These are phyloP conservation scores for Epichloe gansuensis DNA, from an alignment of 2,329 filamentous ascomycete species.

Conservation along the genomic window DNA sequence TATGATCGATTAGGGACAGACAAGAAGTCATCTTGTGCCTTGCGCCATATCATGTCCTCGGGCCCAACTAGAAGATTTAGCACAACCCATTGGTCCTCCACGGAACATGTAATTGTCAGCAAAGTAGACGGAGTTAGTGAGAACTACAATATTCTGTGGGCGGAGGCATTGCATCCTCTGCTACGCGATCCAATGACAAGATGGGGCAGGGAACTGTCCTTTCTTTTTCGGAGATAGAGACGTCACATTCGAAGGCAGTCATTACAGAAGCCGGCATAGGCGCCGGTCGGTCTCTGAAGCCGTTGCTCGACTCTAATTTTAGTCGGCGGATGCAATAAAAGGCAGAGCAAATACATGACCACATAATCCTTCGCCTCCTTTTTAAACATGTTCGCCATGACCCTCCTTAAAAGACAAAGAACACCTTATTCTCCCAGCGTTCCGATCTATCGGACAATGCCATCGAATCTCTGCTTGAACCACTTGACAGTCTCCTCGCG, in stretches of 20 bases:
- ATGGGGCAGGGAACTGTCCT: background rate
- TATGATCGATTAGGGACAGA: no score
- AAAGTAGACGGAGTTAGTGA: background rate
- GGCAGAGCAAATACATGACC: conserved; percentile 29
- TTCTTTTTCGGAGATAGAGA: conserved; percentile 1
- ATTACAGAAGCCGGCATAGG: conserved; percentile 47
- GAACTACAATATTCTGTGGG: background rate
- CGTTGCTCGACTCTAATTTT: conserved; percentile 47
- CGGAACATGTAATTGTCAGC: background rate
- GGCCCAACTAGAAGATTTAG: no score
- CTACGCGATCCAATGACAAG: background rate
- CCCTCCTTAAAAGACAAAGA: conserved; percentile 25
- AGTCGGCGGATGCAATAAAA: conserved; percentile 36
- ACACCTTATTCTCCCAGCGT: background rate
- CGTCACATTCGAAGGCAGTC: conserved; percentile 25
- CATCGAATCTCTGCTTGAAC: conserved; percentile 86
- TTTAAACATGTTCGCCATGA: conserved; percentile 27
- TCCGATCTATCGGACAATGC: conserved; percentile 82
- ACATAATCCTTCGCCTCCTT: conserved; percentile 20
- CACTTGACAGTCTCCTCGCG: conserved; percentile 93
- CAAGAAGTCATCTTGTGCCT: no score
- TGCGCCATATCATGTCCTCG: no score
- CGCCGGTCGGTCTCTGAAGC: conserved; percentile 64
- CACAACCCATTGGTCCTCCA: no score
- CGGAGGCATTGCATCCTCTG: background rate